Percentiles rank a stretch among this genome's conserved stretches.
phyloP scores from a whole-genome alignment of 2,329 filamentous ascomycete species.

The Zasmidium citrigriseum region DNA sequence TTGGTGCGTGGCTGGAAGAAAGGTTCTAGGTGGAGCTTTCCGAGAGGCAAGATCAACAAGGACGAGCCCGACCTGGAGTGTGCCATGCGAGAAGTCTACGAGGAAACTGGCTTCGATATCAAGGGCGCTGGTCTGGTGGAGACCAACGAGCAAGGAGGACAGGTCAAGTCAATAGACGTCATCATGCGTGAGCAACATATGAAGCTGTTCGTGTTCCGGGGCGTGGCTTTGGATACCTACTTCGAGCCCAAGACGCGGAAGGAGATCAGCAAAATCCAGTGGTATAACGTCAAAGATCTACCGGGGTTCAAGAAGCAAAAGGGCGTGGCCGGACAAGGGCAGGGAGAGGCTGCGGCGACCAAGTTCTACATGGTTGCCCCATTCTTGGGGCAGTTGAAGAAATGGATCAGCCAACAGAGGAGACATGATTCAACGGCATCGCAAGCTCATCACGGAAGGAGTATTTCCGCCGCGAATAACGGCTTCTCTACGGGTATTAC shows the following conservation, averaged over 20 bases:
- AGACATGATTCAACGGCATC: constrained; percentile 57
- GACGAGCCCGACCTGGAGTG: constrained; percentile 93
- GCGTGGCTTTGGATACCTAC: constrained; percentile 79
- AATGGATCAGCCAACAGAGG: constrained; percentile 86
- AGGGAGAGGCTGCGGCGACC: constrained; percentile 66
- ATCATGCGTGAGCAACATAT: constrained; percentile 92
- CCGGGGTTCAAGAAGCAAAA: constrained; percentile 77
- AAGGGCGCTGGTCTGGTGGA: constrained; percentile 73
- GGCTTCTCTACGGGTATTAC: constrained; percentile 16
- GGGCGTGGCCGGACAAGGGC: constrained; percentile 59
- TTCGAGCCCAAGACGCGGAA: constrained; percentile 93
- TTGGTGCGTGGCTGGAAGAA: constrained; percentile 99
- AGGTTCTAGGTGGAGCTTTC: constrained; percentile 93
- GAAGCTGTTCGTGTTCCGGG: constrained; percentile 86
- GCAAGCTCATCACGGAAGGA: constrained; percentile 17
- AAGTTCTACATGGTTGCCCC: constrained; percentile 99
- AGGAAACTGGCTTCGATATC: constrained; percentile 92
- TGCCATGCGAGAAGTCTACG: constrained; percentile 89
- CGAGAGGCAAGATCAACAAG: constrained; percentile 96
- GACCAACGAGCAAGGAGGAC: constrained; percentile 55
- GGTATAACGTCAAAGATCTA: constrained; percentile 88
- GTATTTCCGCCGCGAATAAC: constrained; percentile 12
- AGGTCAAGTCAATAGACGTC: constrained; percentile 81
- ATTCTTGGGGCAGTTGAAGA: constrained; percentile 81
- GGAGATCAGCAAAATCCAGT: constrained; percentile 95